Evolutionary conservation across 1,284 basidiomycete species (phyloP).

Genomic region (Papiliotrema laurentii): DNA sequence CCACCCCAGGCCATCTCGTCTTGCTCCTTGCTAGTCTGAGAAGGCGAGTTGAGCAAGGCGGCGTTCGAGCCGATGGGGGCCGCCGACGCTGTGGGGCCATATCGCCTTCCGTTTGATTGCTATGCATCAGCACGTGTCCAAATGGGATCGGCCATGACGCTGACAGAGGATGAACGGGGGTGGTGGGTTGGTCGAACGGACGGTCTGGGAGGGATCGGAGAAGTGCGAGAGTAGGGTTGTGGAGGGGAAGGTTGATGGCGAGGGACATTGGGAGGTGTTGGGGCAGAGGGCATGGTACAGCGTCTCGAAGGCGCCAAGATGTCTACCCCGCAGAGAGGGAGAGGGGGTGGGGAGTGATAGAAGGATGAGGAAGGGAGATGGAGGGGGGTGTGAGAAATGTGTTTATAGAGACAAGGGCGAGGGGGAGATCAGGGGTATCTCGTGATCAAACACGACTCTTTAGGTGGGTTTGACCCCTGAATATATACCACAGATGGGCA

Average conservation of each 20-base stretch:
- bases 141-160: neutral
- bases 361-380: neutral
- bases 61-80: conserved; percentile 21
- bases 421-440: neutral
- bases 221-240: neutral
- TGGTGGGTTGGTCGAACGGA: neutral
- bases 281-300: neutral
- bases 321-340: neutral
- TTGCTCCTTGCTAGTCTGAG: conserved; percentile 10
- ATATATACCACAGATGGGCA: neutral
- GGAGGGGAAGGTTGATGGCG: neutral
- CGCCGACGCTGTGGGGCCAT: conserved; percentile 33
- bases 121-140: neutral
- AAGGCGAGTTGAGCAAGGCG: conserved; percentile 20
- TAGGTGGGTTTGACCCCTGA: neutral
- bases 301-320: neutral
- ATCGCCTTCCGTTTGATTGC: conserved; percentile 14
- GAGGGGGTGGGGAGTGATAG: neutral
- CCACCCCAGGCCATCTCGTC: conserved; percentile 6
- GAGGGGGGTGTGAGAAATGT: no score
- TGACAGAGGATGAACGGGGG: neutral
- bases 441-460: neutral
- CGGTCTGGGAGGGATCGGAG: neutral
- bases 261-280: neutral
- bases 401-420: no score